phyloP scores from a whole-genome alignment of 371 early-diverging fungal genomes.

The Thermomucor indicae-seudaticae region DNA sequence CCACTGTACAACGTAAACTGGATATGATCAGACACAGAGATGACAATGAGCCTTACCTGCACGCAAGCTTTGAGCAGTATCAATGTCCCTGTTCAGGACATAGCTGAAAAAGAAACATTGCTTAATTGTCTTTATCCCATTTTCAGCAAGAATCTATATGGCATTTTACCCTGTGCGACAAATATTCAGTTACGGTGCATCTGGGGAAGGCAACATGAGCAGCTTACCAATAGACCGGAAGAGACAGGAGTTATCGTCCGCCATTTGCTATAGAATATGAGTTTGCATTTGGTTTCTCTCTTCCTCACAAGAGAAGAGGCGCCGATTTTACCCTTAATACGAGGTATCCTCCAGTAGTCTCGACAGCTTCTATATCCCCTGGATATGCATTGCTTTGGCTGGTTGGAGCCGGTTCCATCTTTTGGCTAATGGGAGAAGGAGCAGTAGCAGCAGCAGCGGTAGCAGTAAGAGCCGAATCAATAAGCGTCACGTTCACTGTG shows the following conservation, averaged over 20 bases:
- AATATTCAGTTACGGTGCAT: too few species aligned
- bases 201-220: too few species aligned
- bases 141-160: not conserved
- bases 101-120: slow-evolving; percentile 18
- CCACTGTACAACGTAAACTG: slow-evolving; percentile 3
- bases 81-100: slow-evolving; percentile 26
- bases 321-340: slow-evolving; percentile 9
- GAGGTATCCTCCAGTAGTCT: slow-evolving; percentile 6
- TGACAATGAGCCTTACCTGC: too few species aligned
- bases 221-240: slow-evolving; percentile 46
- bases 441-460: not conserved
- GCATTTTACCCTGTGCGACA: too few species aligned
- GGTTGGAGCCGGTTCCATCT: not conserved
- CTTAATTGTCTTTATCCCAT: not conserved
- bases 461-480: slow-evolving; percentile 1
- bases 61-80: slow-evolving; percentile 22
- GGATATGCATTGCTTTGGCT: not conserved
- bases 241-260: slow-evolving; percentile 54
- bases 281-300: not conserved
- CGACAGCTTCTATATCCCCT: slow-evolving; percentile 2
- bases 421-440: slow-evolving; percentile 1
- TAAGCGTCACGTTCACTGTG: slow-evolving; percentile 21
- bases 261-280: slow-evolving; percentile 28
- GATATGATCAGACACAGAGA: too few species aligned
- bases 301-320: too few species aligned